A percentile compares a stretch with the other conserved stretches of the same genome.
phyloP scores from a whole-genome alignment of 2,329 filamentous ascomycete species.

The Trichoderma citrinoviride region DNA sequence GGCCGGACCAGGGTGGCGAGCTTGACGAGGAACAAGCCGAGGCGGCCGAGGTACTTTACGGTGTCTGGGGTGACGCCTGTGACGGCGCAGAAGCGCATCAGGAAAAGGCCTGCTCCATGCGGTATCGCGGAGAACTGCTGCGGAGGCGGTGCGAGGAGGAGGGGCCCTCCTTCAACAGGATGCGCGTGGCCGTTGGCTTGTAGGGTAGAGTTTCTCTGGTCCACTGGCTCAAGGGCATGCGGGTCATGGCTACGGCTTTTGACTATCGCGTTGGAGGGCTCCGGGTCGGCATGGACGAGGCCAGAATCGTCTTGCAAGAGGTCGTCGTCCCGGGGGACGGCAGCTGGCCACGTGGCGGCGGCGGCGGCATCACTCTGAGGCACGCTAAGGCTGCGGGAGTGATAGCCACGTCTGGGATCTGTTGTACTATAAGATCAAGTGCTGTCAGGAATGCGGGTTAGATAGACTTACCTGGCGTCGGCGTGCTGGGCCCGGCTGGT shows the following conservation, averaged over 20 bases:
- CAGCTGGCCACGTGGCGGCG: too few species aligned
- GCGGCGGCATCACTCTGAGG: not conserved
- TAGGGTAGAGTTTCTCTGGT: not conserved
- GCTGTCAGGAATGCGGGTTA: conserved; percentile 24
- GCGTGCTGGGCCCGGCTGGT: conserved; percentile 48
- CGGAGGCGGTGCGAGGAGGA: conserved; percentile 52
- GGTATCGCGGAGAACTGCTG: conserved; percentile 31
- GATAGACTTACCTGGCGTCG: conserved; percentile 42
- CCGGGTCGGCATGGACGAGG: not conserved
- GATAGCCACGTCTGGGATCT: conserved; percentile 33
- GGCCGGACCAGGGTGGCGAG: conserved; percentile 61
- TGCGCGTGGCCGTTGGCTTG: conserved; percentile 20
- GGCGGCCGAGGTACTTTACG: conserved; percentile 43
- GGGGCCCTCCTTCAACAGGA: conserved; percentile 38
- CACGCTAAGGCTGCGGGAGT: conserved; percentile 20
- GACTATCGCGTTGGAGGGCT: conserved; percentile 16
- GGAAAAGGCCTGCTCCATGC: conserved; percentile 36
- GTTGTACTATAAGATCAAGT: conserved; percentile 32
- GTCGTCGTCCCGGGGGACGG: not conserved
- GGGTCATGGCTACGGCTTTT: conserved; percentile 12
- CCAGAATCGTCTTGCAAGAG: not conserved
- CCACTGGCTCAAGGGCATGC: not conserved
- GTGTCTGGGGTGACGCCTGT: conserved; percentile 33
- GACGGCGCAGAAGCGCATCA: conserved; percentile 32
- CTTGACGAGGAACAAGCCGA: conserved; percentile 67